Percentiles rank a stretch among this genome's conserved stretches.
Evolutionary conservation across 2,329 filamentous ascomycete genomes (phyloP).

Genomic region (Fusarium proliferatum): DNA sequence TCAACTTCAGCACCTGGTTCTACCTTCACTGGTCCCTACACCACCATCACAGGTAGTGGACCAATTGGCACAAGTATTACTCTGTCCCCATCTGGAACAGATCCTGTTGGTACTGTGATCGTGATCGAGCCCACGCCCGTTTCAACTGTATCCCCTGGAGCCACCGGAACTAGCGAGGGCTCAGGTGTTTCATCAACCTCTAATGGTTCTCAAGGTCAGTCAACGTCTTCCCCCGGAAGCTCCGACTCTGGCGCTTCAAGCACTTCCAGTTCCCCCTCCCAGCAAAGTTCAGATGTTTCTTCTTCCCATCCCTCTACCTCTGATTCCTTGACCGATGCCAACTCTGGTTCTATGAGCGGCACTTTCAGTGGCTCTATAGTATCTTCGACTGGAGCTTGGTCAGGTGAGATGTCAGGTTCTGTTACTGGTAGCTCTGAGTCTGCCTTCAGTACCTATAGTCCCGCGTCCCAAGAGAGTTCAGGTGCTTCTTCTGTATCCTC

Average conservation of each 20-base stretch:
- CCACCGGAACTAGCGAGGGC: not conserved
- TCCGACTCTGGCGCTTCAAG: not conserved
- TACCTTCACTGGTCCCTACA: not conserved
- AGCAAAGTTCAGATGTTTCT: not conserved
- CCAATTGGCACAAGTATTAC: not conserved
- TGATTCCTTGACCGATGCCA: not conserved
- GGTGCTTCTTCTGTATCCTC: not conserved
- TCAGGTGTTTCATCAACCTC: not conserved
- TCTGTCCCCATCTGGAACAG: not conserved
- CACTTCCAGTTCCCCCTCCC: not conserved
- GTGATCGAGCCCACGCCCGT: not conserved
- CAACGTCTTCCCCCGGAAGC: not conserved
- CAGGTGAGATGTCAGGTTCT: not conserved
- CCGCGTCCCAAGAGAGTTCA: not conserved
- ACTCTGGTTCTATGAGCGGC: not conserved
- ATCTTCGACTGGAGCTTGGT: not conserved
- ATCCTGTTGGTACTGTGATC: not conserved
- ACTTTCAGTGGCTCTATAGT: not conserved
- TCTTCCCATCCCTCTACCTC: not conserved
- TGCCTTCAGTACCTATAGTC: not conserved
- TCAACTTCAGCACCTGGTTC: not conserved
- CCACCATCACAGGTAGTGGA: not conserved
- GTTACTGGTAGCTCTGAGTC: not conserved
- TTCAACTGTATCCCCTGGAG: not conserved
- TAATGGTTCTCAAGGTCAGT: not conserved